A percentile compares a stretch with the other conserved stretches of the same genome.
These are phyloP conservation scores for Saccharomyces pastorianus DNA, from an alignment of 1,139 yeast species.

Conservation along the genomic window DNA sequence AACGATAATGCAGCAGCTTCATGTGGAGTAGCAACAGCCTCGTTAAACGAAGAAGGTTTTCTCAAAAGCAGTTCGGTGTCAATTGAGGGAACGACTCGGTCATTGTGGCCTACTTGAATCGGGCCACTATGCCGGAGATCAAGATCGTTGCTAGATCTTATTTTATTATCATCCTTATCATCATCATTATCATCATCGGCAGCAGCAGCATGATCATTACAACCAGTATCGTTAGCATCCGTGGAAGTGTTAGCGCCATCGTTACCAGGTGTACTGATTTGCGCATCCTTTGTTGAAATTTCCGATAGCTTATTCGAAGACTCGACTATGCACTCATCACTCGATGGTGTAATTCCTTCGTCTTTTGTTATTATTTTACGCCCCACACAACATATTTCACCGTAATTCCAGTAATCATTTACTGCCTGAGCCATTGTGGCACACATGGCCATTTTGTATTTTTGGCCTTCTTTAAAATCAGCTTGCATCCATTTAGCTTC, in stretches of 20 bases:
- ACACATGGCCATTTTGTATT: conserved; percentile 64
- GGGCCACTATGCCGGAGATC: not conserved
- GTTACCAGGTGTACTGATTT: not conserved
- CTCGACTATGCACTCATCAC: not conserved
- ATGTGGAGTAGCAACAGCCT: not conserved
- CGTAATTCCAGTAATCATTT: conserved; percentile 68
- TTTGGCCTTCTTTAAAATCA: conserved; percentile 66
- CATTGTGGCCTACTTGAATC: not conserved
- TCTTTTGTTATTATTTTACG: conserved; percentile 6
- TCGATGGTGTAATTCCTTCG: not conserved
- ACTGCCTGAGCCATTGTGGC: conserved; percentile 63
- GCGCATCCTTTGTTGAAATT: not conserved
- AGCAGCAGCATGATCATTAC: not conserved
- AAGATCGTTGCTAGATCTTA: not conserved
- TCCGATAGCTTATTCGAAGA: not conserved
- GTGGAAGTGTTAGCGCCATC: not conserved
- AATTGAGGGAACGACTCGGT: not conserved
- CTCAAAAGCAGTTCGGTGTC: not conserved
- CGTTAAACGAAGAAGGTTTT: not conserved
- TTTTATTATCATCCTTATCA: not conserved
- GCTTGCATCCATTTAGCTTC: conserved; percentile 83
- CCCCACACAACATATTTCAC: conserved; percentile 59
- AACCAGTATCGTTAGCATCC: not conserved
- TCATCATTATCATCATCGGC: not conserved
- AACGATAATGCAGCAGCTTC: not conserved